Base-by-base conservation (phyloP, 2,329 filamentous ascomycete species). In the Grosmannia penicillata region DNA sequence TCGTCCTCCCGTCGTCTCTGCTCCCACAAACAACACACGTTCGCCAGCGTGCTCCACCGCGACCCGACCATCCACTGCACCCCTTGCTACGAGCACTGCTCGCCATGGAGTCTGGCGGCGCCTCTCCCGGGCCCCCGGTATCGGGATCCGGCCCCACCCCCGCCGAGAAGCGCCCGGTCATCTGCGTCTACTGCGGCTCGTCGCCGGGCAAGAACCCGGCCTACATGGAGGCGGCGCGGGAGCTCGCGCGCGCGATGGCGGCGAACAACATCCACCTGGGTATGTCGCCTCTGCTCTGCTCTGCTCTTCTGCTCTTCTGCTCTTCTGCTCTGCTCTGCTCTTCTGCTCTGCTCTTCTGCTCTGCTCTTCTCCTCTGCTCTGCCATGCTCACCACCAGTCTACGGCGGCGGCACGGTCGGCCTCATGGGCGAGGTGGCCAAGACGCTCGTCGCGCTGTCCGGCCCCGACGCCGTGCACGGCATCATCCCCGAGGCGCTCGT, bases 171-270 rank as follows among this genome's bases (percentile, higher is more conserved):
- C 55, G 48, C 43, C 62, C 80, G 43, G 83, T 83, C 47, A 80
- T 95, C 55, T 93, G 85, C 57, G 89, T 96, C 48, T 96, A 94
- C 71, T 96, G 91, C 64, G 91, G 89, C 53, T 75, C 91, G 37
- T 79, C 75, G 8, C 58, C 70, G 14, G 91, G 91, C 36, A 75
- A 67, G 37, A 79, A 74, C 45, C 77, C 83, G 13, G 69, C 68
- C 5, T 84, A 95, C 58, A 61, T 93, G 51, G 75, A 78, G 55
- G 78, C 85, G 8, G 91, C 91, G 3, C 78, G 79, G 28, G 61
- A 73, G 23, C 75, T 96, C 13, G 89, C 80, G 39, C 64, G 65
- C 25, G 66, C 70, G 47, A 80, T 96, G 62, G 80, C 86, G 54
- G 68, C 71, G 36, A 71, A 82, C 53, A 77, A 83, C 56, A 85